These are phyloP conservation scores for Priceomyces melissophilus DNA, from an alignment of 805 yeast genomes.

Conservation along the genomic window DNA sequence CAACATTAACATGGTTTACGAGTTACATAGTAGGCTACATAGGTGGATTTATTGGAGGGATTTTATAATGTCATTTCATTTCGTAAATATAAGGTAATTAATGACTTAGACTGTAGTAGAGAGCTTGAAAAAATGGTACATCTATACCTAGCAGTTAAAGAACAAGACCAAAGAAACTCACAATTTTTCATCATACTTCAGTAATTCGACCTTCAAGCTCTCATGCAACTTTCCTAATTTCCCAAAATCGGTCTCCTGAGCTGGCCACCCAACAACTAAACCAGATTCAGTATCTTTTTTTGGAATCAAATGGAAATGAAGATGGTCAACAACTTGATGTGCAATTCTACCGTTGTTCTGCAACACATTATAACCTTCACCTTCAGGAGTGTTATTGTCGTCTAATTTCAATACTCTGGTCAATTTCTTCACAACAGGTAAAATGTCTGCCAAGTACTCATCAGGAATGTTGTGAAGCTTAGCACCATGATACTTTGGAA, in stretches of 20 bases:
- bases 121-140: background rate
- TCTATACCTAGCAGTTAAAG: background rate
- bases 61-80: constrained; percentile 14
- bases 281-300: constrained; percentile 74
- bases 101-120: background rate
- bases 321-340: constrained; percentile 94
- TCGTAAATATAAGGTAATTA: background rate
- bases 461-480: constrained; percentile 91
- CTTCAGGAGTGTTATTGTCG: constrained; percentile 56
- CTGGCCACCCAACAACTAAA: constrained; percentile 92
- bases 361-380: constrained; percentile 78
- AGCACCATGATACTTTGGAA: constrained; percentile 93
- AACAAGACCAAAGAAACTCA: background rate
- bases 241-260: constrained; percentile 70
- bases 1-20: constrained; percentile 55
- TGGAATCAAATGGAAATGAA: constrained; percentile 95
- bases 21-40: constrained; percentile 42
- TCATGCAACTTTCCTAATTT: constrained; percentile 67
- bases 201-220: constrained; percentile 35
- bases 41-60: constrained; percentile 47
- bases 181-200: constrained; percentile 4
- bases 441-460: constrained; percentile 78
- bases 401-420: constrained; percentile 69
- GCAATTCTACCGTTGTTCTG: constrained; percentile 96
- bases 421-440: constrained; percentile 85